These are phyloP conservation scores for Cubamyces lactineus DNA, from an alignment of 768 basidiomycete species.

Conservation along the genomic window DNA sequence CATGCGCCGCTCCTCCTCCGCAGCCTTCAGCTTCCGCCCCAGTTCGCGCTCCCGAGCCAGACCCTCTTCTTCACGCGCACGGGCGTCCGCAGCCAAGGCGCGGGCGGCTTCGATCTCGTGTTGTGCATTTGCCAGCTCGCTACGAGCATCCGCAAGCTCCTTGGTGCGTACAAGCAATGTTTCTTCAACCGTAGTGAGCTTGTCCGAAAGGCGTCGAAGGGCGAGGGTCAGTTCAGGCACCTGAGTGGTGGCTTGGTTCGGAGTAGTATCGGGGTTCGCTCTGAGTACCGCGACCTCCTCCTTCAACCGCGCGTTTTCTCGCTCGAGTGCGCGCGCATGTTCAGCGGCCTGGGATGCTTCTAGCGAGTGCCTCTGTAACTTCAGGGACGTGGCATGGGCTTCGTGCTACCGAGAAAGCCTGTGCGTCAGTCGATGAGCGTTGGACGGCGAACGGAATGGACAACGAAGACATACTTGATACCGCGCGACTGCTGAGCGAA, in stretches of 20 bases:
- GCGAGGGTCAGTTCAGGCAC: constrained; percentile 65
- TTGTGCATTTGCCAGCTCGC: constrained; percentile 48
- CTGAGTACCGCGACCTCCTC: constrained; percentile 61
- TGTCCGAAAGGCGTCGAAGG: constrained; percentile 67
- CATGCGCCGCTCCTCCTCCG: constrained; percentile 63
- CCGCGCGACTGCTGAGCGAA: constrained; percentile 38
- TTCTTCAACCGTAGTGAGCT: constrained; percentile 64
- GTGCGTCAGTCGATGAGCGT: constrained; percentile 32
- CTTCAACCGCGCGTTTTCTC: constrained; percentile 59
- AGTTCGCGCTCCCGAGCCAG: constrained; percentile 53
- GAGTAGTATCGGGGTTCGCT: constrained; percentile 50
- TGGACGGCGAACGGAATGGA: constrained; percentile 2
- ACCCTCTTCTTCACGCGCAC: constrained; percentile 57
- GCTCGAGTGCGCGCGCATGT: constrained; percentile 52
- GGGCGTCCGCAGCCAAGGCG: constrained; percentile 54
- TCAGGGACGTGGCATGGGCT: constrained; percentile 64
- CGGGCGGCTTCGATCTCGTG: constrained; percentile 54
- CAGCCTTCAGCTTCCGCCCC: constrained; percentile 46
- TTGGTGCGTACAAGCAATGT: constrained; percentile 51
- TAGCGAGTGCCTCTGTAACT: constrained; percentile 64
- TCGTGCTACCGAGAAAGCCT: constrained; percentile 57
- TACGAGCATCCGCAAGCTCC: constrained; percentile 47
- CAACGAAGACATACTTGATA: constrained; percentile 38
- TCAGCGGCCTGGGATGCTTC: constrained; percentile 54
- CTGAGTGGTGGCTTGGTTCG: constrained; percentile 42